phyloP scores from a whole-genome alignment of 169 alveolate genomes.

The Pseudocohnilembus persalinus region DNA sequence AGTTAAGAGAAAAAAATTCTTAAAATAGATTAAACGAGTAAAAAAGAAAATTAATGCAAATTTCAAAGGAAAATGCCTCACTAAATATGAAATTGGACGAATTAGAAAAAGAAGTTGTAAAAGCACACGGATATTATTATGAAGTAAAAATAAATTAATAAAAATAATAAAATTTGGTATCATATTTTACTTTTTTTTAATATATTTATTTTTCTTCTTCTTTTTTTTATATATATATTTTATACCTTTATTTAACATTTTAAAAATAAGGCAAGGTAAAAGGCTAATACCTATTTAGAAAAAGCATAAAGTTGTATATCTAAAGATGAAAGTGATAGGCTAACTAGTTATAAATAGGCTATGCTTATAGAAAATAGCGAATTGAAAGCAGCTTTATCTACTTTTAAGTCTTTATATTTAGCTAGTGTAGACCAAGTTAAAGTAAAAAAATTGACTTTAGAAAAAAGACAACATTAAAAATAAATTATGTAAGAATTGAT shows the following conservation, averaged over 20 bases:
- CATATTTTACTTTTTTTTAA: not conserved
- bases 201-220: no score
- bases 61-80: conserved; percentile 7
- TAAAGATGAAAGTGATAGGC: conserved; percentile 25
- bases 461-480: not conserved
- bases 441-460: conserved; percentile 15
- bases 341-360: not conserved
- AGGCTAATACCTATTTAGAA: not conserved
- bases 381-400: conserved; percentile 14
- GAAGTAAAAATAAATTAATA: conserved; percentile 12
- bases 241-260: not conserved
- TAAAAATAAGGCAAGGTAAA: not conserved
- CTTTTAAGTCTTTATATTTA: conserved; percentile 13
- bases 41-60: conserved; percentile 1
- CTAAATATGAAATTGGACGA: conserved; percentile 8
- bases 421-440: conserved; percentile 14
- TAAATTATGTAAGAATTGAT: not conserved
- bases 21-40: conserved; percentile 16
- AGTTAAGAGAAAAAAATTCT: conserved; percentile 40
- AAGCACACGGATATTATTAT: not conserved
- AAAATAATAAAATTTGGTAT: no score
- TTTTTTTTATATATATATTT: no score
- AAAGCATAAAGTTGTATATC: conserved; percentile 3
- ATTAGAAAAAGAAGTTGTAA: conserved; percentile 7
- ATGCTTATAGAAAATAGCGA: not conserved